A percentile compares a stretch with the other conserved stretches of the same genome.
Evolutionary conservation across 495 filamentous ascomycete genomes (phyloP).

Genomic region (Apiosordaria backusii): DNA sequence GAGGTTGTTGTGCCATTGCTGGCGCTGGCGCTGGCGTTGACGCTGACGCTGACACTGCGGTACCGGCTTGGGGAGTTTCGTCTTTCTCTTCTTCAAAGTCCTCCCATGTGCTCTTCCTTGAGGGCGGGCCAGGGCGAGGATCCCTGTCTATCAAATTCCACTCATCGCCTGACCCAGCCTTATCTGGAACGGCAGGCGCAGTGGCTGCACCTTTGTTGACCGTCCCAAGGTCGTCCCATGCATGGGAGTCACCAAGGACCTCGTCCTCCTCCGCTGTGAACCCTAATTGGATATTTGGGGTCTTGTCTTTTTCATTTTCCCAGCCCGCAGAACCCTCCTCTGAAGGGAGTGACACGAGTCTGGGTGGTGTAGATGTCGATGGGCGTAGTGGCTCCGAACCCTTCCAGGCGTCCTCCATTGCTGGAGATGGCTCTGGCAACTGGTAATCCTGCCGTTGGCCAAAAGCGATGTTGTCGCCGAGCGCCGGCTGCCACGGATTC

Average conservation of each 20-base stretch:
- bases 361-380: conserved; percentile 29
- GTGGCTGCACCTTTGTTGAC: conserved; percentile 30
- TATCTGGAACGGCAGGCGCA: conserved; percentile 16
- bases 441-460: conserved; percentile 10
- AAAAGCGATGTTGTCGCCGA: conserved; percentile 23
- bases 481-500: conserved; percentile 52
- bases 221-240: conserved; percentile 43
- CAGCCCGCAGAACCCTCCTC: conserved; percentile 33
- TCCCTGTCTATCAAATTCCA: conserved; percentile 51
- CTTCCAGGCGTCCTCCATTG: conserved; percentile 34
- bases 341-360: conserved; percentile 30
- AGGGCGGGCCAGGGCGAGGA: conserved; percentile 29
- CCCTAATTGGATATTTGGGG: conserved; percentile 9
- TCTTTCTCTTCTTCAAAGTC: conserved; percentile 34
- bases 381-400: conserved; percentile 33
- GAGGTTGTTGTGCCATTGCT: conserved; percentile 9
- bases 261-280: conserved; percentile 26
- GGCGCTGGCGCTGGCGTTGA: conserved; percentile 17
- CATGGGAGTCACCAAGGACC: conserved; percentile 38
- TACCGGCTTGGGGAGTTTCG: not conserved
- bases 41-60: too few species aligned
- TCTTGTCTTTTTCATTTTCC: conserved; percentile 31
- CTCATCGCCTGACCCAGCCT: conserved; percentile 34
- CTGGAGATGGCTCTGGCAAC: conserved; percentile 30
- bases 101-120: conserved; percentile 40